Evolutionary conservation across 768 basidiomycete genomes (phyloP).

Genomic region (Mycena indigotica): DNA sequence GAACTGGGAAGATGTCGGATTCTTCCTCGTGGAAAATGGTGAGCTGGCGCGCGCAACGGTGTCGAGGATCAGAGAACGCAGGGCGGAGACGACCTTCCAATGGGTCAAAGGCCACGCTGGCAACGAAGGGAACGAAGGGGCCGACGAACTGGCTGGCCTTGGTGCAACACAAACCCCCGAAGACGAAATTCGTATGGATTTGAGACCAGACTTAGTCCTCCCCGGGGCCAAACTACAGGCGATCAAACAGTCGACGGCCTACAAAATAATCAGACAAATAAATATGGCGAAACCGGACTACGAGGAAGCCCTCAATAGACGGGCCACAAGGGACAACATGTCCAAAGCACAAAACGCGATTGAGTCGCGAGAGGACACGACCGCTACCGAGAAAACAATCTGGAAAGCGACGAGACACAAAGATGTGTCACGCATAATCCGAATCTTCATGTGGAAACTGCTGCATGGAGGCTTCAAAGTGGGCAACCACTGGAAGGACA

Average conservation of each 20-base stretch:
- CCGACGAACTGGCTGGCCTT: conserved; percentile 25
- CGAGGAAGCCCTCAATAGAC: background rate
- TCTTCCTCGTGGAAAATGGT: background rate
- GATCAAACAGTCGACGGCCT: conserved; percentile 22
- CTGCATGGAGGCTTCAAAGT: conserved; percentile 24
- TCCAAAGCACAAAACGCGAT: no score
- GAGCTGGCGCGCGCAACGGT: background rate
- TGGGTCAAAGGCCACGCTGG: conserved; percentile 32
- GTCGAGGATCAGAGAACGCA: background rate
- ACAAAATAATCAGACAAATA: conserved; percentile 8
- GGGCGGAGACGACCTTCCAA: conserved; percentile 21
- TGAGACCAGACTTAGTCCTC: conserved; percentile 4
- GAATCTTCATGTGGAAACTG: no score
- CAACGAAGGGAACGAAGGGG: conserved; percentile 26
- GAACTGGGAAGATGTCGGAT: conserved; percentile 13
- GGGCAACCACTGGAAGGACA: conserved; percentile 15
- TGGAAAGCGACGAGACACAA: no score
- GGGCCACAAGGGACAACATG: background rate
- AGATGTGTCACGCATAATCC: no score
- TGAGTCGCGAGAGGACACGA: no score
- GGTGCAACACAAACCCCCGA: conserved; percentile 8
- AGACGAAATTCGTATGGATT: conserved; percentile 6
- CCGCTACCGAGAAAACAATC: no score
- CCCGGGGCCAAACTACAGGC: conserved; percentile 18
- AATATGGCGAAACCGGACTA: background rate